Evolutionary conservation across 73 alveolate genomes (phyloP).

Genomic region (Effrenium voratum): DNA sequence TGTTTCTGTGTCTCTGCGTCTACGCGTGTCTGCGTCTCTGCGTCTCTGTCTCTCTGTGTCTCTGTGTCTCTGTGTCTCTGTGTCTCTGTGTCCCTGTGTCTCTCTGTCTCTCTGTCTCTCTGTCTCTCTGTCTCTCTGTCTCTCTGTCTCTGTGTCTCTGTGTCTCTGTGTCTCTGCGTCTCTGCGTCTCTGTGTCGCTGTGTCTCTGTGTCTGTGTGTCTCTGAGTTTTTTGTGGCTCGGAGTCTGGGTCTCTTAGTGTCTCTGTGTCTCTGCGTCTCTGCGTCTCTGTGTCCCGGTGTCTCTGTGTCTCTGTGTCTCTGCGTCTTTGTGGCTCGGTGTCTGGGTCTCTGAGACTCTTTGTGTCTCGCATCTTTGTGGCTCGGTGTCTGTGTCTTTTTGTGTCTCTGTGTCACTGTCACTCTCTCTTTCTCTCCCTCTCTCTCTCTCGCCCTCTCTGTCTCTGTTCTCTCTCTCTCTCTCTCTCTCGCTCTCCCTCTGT

Average conservation of each 20-base stretch:
- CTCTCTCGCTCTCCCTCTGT: not conserved
- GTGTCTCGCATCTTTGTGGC: not conserved
- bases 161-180: conserved; percentile 14
- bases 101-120: not conserved
- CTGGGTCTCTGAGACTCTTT: not conserved
- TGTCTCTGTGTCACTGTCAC: not conserved
- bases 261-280: conserved; percentile 17
- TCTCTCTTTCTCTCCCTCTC: not conserved
- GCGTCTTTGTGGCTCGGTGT: not conserved
- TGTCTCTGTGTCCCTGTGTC: not conserved
- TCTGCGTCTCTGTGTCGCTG: conserved; percentile 8
- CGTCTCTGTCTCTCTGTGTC: conserved; percentile 1
- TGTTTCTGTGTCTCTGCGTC: conserved; percentile 2
- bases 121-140: conserved; percentile 1
- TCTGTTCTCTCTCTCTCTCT: conserved; percentile 2
- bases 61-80: conserved; percentile 17
- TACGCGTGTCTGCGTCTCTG: conserved; percentile 10
- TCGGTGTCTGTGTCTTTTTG: not conserved
- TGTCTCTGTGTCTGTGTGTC: conserved; percentile 3
- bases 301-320: conserved; percentile 3
- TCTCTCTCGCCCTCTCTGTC: not conserved
- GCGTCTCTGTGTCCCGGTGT: not conserved
- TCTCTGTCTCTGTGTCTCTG: conserved; percentile 20
- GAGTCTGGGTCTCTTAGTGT: not conserved
- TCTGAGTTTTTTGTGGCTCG: not conserved